These are phyloP conservation scores for Magnolia kwangsiensis DNA, from an alignment of 164 flowering plant species.

Conservation along the genomic window DNA sequence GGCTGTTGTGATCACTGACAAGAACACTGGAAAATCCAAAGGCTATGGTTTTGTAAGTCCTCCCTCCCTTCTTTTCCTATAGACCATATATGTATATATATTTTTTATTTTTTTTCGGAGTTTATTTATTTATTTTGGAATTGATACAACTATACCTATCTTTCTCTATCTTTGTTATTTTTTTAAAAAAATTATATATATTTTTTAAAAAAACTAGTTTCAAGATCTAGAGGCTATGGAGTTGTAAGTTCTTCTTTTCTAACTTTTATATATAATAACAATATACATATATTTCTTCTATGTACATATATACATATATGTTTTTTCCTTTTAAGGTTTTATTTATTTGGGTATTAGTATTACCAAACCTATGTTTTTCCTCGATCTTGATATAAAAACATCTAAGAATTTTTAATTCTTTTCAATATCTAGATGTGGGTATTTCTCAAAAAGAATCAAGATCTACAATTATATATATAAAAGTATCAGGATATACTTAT, in stretches of 20 bases:
- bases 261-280: too few species aligned
- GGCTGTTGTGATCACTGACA: conserved; percentile 93
- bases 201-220: neutral
- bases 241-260: too few species aligned
- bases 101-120: neutral
- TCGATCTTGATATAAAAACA: neutral
- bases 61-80: neutral
- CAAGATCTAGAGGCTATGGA: too few species aligned
- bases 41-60: conserved; percentile 91
- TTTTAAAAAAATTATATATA: neutral
- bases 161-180: too few species aligned
- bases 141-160: too few species aligned
- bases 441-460: conserved; percentile 1
- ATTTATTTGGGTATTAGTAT: neutral
- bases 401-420: neutral
- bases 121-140: neutral
- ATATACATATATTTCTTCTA: too few species aligned
- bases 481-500: conserved; percentile 11
- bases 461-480: neutral
- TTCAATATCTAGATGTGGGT: conserved; percentile 12
- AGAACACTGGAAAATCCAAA: conserved; percentile 89
- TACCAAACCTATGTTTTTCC: neutral
- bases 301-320: too few species aligned
- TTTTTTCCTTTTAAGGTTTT: neutral
- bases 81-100: neutral